Evolutionary conservation across 306 rosid species (phyloP).

Genomic region (Dalbergia cochinchinensis): DNA sequence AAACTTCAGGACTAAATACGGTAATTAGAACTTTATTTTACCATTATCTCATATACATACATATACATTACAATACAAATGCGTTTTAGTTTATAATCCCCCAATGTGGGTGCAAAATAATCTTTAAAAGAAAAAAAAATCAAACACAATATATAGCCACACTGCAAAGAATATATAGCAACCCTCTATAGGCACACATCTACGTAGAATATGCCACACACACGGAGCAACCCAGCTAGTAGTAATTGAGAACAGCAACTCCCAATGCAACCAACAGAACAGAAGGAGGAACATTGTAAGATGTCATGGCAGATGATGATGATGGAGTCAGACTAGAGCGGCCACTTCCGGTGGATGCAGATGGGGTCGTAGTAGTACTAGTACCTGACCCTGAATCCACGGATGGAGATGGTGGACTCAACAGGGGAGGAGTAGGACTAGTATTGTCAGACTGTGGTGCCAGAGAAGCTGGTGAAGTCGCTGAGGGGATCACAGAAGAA

Average conservation of each 20-base stretch:
- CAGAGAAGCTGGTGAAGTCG: conserved; percentile 56
- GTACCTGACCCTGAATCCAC: conserved; percentile 41
- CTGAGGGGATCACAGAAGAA: conserved; percentile 57
- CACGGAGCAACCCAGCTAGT: conserved; percentile 49
- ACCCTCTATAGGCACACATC: background rate
- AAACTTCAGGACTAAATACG: conserved; percentile 28
- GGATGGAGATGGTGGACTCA: conserved; percentile 61
- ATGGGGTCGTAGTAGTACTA: conserved; percentile 42
- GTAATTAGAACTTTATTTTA: conserved; percentile 17
- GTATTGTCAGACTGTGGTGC: conserved; percentile 62
- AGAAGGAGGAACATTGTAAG: conserved; percentile 52
- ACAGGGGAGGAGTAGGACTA: conserved; percentile 31
- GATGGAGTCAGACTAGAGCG: conserved; percentile 73
- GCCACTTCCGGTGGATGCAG: conserved; percentile 62
- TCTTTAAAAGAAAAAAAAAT: background rate
- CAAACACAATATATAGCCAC: conserved; percentile 26
- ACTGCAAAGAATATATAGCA: conserved; percentile 37
- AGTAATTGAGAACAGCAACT: conserved; percentile 51
- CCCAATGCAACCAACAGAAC: conserved; percentile 58
- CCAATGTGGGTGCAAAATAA: conserved; percentile 38
- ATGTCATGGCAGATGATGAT: conserved; percentile 59
- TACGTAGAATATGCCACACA: background rate
- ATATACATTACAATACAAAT: conserved; percentile 34
- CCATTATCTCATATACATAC: background rate
- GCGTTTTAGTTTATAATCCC: conserved; percentile 3